A percentile compares a stretch with the other conserved stretches of the same genome.
Conservation (phyloP, 805 yeast genomes). For the Candida koratica region DNA sequence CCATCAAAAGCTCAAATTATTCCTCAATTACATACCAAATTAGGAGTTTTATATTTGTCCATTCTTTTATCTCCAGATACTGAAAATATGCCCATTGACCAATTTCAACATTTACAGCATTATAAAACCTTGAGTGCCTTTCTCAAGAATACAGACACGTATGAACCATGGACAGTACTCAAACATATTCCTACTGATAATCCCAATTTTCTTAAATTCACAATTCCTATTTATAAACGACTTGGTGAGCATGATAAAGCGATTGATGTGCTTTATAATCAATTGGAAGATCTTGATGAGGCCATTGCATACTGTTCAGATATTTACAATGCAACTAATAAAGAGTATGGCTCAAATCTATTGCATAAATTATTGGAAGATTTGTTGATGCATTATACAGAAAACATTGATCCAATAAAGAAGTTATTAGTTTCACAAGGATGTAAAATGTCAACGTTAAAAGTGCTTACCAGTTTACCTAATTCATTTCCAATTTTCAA, state of each 20-base stretch:
- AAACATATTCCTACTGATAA: constrained; percentile 31
- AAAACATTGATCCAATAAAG: constrained; percentile 34
- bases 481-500: constrained; percentile 40
- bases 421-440: constrained; percentile 44
- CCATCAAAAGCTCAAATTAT: constrained; percentile 15
- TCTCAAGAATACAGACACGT: constrained; percentile 28
- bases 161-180: constrained; percentile 36
- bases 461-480: constrained; percentile 52
- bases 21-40: constrained; percentile 32
- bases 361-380: constrained; percentile 51
- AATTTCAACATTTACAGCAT: constrained; percentile 11
- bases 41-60: constrained; percentile 31
- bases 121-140: constrained; percentile 33
- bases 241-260: constrained; percentile 61
- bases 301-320: constrained; percentile 60
- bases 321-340: constrained; percentile 30
- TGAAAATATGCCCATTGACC: constrained; percentile 7
- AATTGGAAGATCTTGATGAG: constrained; percentile 50
- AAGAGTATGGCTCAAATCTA: constrained; percentile 38
- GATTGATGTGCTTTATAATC: constrained; percentile 55
- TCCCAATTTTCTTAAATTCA: constrained; percentile 38
- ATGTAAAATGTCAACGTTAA: constrained; percentile 41
- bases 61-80: constrained; percentile 17
- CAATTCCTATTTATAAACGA: constrained; percentile 55
- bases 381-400: constrained; percentile 37